Evolutionary conservation across 208 protist species (phyloP).

Genomic region (Leishmania major): DNA sequence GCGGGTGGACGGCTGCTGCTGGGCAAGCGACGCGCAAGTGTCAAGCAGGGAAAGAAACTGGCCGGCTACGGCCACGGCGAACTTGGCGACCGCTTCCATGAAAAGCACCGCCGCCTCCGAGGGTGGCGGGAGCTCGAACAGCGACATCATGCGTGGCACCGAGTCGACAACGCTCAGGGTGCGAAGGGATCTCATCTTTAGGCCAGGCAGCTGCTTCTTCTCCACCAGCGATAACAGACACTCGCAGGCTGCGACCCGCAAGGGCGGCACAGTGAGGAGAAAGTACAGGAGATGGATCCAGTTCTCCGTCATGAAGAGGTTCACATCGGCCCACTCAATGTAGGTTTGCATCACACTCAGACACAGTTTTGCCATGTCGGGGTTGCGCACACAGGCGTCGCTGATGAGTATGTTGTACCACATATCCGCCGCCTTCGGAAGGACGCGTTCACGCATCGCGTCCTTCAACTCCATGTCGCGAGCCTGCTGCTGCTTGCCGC

Average conservation of each 20-base stretch:
- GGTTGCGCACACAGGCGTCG: conserved; percentile 47
- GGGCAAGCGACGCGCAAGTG: conserved; percentile 21
- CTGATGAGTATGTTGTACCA: conserved; percentile 61
- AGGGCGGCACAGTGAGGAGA: conserved; percentile 38
- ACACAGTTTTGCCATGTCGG: conserved; percentile 62
- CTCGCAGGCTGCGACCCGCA: conserved; percentile 58
- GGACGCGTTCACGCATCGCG: conserved; percentile 70
- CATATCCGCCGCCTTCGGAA: conserved; percentile 52
- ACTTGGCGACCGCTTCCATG: conserved; percentile 49
- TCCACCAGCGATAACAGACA: conserved; percentile 64
- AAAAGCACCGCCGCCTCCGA: conserved; percentile 54
- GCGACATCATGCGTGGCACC: conserved; percentile 58
- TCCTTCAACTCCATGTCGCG: conserved; percentile 84
- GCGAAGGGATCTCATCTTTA: conserved; percentile 64
- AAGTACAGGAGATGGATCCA: conserved; percentile 84
- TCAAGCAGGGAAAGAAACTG: conserved; percentile 70
- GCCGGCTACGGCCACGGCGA: conserved; percentile 55
- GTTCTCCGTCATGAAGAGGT: conserved; percentile 56
- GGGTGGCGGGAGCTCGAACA: conserved; percentile 50
- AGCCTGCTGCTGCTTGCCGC: conserved; percentile 52
- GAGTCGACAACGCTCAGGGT: conserved; percentile 60
- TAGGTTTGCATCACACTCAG: conserved; percentile 72
- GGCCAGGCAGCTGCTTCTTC: conserved; percentile 81
- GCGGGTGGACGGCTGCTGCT: conserved; percentile 3
- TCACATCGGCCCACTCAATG: conserved; percentile 80